Evolutionary conservation across 768 basidiomycete genomes (phyloP).

Genomic region (Pisolithus microcarpus): DNA sequence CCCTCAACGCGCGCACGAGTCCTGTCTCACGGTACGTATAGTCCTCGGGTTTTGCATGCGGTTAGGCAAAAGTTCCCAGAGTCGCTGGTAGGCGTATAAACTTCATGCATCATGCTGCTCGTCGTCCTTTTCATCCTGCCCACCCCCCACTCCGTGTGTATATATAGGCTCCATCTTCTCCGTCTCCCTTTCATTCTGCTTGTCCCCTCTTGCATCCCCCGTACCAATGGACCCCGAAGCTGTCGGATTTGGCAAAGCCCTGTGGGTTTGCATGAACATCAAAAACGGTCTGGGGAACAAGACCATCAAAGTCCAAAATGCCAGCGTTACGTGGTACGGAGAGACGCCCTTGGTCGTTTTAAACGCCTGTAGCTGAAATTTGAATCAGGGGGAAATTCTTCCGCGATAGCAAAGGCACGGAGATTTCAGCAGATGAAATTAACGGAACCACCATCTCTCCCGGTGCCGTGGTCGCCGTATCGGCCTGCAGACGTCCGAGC

Average conservation of each 20-base stretch:
- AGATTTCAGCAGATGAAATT: not conserved
- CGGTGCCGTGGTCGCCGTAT: not conserved
- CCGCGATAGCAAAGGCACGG: not conserved
- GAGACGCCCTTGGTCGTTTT: too few relatives aligned
- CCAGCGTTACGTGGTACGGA: not conserved
- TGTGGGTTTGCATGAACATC: constrained; percentile 1
- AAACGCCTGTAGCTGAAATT: not conserved
- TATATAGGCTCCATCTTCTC: too few relatives aligned
- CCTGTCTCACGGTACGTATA: too few relatives aligned
- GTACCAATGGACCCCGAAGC: not conserved
- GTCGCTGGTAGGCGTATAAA: too few relatives aligned
- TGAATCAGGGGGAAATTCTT: constrained; percentile 1
- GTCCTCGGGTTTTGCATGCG: too few relatives aligned
- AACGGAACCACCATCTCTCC: not conserved
- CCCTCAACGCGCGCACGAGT: too few relatives aligned
- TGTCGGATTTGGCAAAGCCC: not conserved
- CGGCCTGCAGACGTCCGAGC: constrained; percentile 3
- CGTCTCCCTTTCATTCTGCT: too few relatives aligned
- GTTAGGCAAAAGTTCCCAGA: too few relatives aligned
- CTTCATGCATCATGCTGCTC: too few relatives aligned
- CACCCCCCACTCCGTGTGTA: too few relatives aligned
- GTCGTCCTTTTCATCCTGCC: too few relatives aligned
- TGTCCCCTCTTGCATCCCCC: too few relatives aligned
- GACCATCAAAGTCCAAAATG: constrained; percentile 1
- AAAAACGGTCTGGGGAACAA: not conserved